Conservation (phyloP, 148 eudicot genomes). For the Simmondsia chinensis region DNA sequence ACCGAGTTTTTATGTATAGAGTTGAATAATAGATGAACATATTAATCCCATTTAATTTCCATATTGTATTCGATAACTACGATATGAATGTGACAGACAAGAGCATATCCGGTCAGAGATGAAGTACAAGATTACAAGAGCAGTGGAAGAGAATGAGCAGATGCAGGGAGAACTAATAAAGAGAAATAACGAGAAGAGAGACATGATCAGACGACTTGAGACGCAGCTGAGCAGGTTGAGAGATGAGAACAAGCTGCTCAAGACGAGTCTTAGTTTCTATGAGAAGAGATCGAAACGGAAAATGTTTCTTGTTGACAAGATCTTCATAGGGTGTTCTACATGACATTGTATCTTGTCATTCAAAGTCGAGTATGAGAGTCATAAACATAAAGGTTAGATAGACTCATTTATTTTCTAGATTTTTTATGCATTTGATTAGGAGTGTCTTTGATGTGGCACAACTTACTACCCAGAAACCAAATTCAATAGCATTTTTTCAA, state of each 20-base stretch:
- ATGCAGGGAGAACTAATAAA: conserved; percentile 17
- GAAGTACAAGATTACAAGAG: conserved; percentile 4
- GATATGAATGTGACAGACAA: background rate
- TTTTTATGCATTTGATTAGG: too few relatives aligned
- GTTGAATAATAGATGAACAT: too few relatives aligned
- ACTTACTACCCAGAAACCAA: too few relatives aligned
- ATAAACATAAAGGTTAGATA: too few relatives aligned
- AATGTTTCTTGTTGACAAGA: conserved; percentile 5
- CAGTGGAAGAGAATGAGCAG: conserved; percentile 13
- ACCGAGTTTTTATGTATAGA: too few relatives aligned
- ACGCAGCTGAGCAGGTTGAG: conserved; percentile 10
- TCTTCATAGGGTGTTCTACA: conserved; percentile 9
- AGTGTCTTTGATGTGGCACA: too few relatives aligned
- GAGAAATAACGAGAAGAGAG: conserved; percentile 25
- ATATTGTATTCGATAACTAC: too few relatives aligned
- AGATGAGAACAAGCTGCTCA: conserved; percentile 10
- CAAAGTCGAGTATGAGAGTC: too few relatives aligned
- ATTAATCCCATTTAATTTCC: too few relatives aligned
- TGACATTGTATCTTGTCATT: background rate
- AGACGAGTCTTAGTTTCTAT: conserved; percentile 5
- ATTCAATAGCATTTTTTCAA: too few relatives aligned
- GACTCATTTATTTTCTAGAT: too few relatives aligned
- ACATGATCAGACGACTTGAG: conserved; percentile 14
- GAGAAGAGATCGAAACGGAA: conserved; percentile 9
- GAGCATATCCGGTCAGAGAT: conserved; percentile 1